phyloP scores from a whole-genome alignment of 345 rosid species.

The Sonneratia caseolaris region DNA sequence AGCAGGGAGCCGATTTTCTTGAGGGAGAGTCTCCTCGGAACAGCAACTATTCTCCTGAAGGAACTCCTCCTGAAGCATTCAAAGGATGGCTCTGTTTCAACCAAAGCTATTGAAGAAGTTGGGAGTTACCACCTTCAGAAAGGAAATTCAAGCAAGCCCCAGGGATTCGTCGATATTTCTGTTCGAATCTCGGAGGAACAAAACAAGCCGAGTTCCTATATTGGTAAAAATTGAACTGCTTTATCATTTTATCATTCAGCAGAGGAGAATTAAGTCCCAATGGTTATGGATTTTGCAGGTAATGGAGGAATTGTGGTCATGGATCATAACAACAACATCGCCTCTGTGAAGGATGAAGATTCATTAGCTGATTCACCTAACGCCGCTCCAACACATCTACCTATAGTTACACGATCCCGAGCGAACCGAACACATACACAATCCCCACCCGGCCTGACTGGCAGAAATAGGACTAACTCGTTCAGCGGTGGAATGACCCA shows the following conservation, averaged over 20 bases:
- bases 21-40: constrained; percentile 64
- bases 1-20: constrained; percentile 86
- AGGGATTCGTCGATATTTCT: constrained; percentile 71
- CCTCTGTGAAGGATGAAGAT: constrained; percentile 16
- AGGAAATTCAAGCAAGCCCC: constrained; percentile 52
- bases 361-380: constrained; percentile 10
- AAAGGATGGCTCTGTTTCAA: constrained; percentile 26
- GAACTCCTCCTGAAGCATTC: constrained; percentile 53
- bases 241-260: not conserved
- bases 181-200: constrained; percentile 51
- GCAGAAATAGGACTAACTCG: not conserved
- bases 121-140: constrained; percentile 78
- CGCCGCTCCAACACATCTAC: constrained; percentile 11
- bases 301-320: constrained; percentile 31
- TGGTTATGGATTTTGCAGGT: constrained; percentile 4
- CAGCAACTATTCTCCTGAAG: constrained; percentile 55
- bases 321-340: constrained; percentile 21
- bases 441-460: not conserved
- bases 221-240: not conserved
- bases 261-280: not conserved
- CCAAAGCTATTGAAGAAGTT: constrained; percentile 31
- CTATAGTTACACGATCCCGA: constrained; percentile 17
- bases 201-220: constrained; percentile 20
- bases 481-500: not conserved
- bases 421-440: constrained; percentile 19